Conservation (phyloP, 1,284 basidiomycete genomes). For the Moniliophthora roreri region DNA sequence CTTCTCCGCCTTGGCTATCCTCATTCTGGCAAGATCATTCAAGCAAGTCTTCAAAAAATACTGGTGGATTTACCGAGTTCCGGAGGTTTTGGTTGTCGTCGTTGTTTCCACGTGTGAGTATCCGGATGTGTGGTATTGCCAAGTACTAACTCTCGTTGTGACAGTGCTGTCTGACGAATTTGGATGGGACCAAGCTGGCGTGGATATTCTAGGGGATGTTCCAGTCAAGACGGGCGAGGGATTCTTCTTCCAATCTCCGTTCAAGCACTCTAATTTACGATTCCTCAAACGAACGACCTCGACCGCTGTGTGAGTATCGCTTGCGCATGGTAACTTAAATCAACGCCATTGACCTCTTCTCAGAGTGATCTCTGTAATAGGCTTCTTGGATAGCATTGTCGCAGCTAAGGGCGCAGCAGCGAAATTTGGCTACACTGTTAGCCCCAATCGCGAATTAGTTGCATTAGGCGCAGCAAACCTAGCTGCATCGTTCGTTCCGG, state of each 20-base stretch:
- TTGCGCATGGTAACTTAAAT: not conserved
- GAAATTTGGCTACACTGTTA: slow-evolving; percentile 84
- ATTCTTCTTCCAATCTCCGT: slow-evolving; percentile 67
- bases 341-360: slow-evolving; percentile 10
- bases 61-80: slow-evolving; percentile 75
- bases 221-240: slow-evolving; percentile 53
- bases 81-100: slow-evolving; percentile 77
- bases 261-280: slow-evolving; percentile 56
- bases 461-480: slow-evolving; percentile 86
- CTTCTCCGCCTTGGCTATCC: slow-evolving; percentile 60
- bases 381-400: slow-evolving; percentile 82
- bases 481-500: slow-evolving; percentile 76
- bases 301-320: slow-evolving; percentile 64
- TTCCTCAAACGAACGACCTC: slow-evolving; percentile 76
- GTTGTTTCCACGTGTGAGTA: slow-evolving; percentile 75
- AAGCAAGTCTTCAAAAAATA: slow-evolving; percentile 55
- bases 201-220: slow-evolving; percentile 81
- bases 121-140: not conserved
- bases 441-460: slow-evolving; percentile 89
- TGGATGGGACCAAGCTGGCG: slow-evolving; percentile 75
- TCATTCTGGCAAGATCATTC: slow-evolving; percentile 60
- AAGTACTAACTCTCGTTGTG: slow-evolving; percentile 6
- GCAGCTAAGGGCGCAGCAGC: slow-evolving; percentile 86
- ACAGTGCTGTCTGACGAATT: slow-evolving; percentile 72
- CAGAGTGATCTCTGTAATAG: slow-evolving; percentile 74